These are phyloP conservation scores for Erodium texanum DNA, from an alignment of 441 rosid genomes.

Conservation along the genomic window DNA sequence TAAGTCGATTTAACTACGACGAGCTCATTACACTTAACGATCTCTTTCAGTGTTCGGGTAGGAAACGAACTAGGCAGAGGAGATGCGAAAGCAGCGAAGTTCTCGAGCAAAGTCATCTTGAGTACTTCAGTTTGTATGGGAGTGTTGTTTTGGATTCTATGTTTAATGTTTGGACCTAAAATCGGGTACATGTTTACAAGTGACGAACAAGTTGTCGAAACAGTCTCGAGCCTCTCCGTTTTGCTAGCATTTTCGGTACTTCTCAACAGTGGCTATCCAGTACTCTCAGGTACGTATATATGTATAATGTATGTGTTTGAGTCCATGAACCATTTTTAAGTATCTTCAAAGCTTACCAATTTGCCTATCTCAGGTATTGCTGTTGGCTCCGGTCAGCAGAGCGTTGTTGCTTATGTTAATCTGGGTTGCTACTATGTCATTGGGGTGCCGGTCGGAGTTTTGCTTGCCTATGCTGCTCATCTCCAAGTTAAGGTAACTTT, in stretches of 20 bases:
- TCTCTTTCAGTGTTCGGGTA: conserved; percentile 40
- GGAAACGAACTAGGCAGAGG: conserved; percentile 67
- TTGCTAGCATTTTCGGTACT: conserved; percentile 50
- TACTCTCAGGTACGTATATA: conserved; percentile 37
- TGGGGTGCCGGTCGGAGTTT: conserved; percentile 36
- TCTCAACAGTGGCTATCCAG: conserved; percentile 47
- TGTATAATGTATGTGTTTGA: too few species aligned
- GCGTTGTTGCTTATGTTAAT: conserved; percentile 36
- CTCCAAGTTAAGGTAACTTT: conserved; percentile 28
- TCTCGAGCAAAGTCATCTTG: conserved; percentile 42
- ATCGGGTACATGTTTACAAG: conserved; percentile 39
- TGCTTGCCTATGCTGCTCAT: conserved; percentile 27
- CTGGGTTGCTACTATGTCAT: conserved; percentile 30
- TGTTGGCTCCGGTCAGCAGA: conserved; percentile 35
- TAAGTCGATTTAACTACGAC: not conserved
- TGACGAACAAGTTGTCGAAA: conserved; percentile 30
- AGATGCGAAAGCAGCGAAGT: conserved; percentile 38
- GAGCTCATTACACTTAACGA: not conserved
- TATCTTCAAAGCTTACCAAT: too few species aligned
- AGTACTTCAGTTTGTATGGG: conserved; percentile 33
- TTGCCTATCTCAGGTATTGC: conserved; percentile 28
- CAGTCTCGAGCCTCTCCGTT: conserved; percentile 31
- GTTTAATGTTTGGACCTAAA: conserved; percentile 32
- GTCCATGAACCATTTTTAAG: too few species aligned
- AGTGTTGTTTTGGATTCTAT: conserved; percentile 30